These are phyloP conservation scores for Patellaria atrata DNA, from an alignment of 495 filamentous ascomycete genomes.

Conservation along the genomic window DNA sequence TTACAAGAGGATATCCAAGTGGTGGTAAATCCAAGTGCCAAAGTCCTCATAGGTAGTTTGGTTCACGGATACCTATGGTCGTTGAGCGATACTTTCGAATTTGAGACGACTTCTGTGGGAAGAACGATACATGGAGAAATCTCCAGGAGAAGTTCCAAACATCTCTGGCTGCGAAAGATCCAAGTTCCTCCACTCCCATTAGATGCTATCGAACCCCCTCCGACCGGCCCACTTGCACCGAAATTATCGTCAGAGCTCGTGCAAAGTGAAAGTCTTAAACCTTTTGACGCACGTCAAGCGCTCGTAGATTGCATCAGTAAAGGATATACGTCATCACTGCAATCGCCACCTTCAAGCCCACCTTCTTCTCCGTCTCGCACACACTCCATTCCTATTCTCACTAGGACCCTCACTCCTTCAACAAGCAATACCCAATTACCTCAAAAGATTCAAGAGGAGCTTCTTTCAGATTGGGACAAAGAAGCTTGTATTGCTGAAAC, in stretches of 20 bases:
- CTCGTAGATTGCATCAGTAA: conserved; percentile 60
- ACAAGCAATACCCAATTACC: conserved; percentile 25
- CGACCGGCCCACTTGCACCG: conserved; percentile 20
- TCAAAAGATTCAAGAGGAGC: conserved; percentile 47
- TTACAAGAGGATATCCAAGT: conserved; percentile 71
- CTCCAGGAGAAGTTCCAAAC: conserved; percentile 48
- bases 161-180: conserved; percentile 61
- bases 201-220: conserved; percentile 28
- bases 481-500: conserved; percentile 49
- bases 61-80: conserved; percentile 80
- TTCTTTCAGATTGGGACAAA: conserved; percentile 64
- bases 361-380: conserved; percentile 54
- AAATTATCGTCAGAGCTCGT: conserved; percentile 36
- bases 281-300: conserved; percentile 49
- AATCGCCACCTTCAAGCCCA: conserved; percentile 53
- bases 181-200: conserved; percentile 39
- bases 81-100: conserved; percentile 60
- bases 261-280: conserved; percentile 43
- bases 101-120: conserved; percentile 51
- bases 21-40: conserved; percentile 44
- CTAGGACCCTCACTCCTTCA: conserved; percentile 10
- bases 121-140: conserved; percentile 62
- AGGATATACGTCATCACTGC: conserved; percentile 43
- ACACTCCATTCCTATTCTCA: conserved; percentile 44
- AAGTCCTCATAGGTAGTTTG: conserved; percentile 65